A percentile compares a stretch with the other conserved stretches of the same genome.
Evolutionary conservation across 768 basidiomycete species (phyloP).

Genomic region (Hypsizygus marmoreus): DNA sequence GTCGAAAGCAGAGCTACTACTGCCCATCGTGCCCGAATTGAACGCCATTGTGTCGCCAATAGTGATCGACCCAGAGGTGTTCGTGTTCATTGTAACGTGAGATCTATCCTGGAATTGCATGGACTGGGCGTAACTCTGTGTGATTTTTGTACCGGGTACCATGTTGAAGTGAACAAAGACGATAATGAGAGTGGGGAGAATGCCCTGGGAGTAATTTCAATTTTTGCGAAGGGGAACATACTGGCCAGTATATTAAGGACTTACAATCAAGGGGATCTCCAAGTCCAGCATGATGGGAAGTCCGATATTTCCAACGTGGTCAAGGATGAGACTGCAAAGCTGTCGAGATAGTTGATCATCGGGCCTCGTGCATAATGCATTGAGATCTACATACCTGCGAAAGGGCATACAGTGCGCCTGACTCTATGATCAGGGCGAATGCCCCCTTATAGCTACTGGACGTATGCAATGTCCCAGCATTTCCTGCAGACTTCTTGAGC

Average conservation of each 20-base stretch:
- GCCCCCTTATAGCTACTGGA: background rate
- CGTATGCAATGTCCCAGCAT: background rate
- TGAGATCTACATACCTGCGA: conserved; percentile 1
- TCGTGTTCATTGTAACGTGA: no score
- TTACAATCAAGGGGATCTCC: conserved; percentile 13
- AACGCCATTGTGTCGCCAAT: no score
- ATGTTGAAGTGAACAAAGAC: conserved; percentile 12
- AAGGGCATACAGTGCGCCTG: conserved; percentile 10
- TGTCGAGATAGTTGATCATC: background rate
- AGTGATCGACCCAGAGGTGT: no score
- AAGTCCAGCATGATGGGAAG: conserved; percentile 9
- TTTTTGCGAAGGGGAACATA: background rate
- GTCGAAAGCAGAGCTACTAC: no score
- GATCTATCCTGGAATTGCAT: no score
- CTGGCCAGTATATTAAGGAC: background rate
- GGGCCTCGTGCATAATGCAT: no score
- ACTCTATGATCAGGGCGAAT: conserved; percentile 8
- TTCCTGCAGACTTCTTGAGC: background rate
- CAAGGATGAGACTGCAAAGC: conserved; percentile 10
- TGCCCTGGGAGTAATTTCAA: conserved; percentile 4
- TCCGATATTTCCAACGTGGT: conserved; percentile 4
- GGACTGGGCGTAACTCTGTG: no score
- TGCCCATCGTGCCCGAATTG: no score
- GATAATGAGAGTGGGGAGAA: conserved; percentile 14
- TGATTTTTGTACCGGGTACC: conserved; percentile 14